phyloP scores from a whole-genome alignment of 1,139 yeast species.

The Arxiozyma heterogenica region DNA sequence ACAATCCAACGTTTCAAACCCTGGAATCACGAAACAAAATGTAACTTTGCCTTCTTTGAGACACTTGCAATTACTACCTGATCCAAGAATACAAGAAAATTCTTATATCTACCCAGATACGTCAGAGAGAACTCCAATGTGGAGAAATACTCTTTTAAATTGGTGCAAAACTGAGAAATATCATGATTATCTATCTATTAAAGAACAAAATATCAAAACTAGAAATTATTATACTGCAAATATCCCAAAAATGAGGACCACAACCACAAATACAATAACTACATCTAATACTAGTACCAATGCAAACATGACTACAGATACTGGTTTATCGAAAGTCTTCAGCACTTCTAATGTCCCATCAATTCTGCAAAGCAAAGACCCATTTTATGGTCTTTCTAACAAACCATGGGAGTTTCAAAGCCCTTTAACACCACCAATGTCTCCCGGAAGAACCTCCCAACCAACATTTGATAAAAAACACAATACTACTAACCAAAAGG shows the following conservation, averaged over 20 bases:
- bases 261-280: no score
- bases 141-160: constrained; percentile 25
- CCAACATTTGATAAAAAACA: not conserved
- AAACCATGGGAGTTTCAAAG: constrained; percentile 9
- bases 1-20: not conserved
- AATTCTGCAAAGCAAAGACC: constrained; percentile 21
- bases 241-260: no score
- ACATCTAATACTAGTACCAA: no score
- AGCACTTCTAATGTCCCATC: constrained; percentile 14
- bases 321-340: not conserved
- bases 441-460: constrained; percentile 14
- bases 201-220: constrained; percentile 10
- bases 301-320: no score
- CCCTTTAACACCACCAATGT: constrained; percentile 30
- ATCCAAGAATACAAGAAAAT: constrained; percentile 24
- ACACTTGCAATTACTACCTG: constrained; percentile 27
- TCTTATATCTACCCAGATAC: constrained; percentile 30
- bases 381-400: constrained; percentile 20
- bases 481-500: not conserved
- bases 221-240: not conserved
- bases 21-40: not conserved
- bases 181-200: constrained; percentile 25
- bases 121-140: constrained; percentile 23
- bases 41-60: constrained; percentile 24
- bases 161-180: constrained; percentile 30